Conservation (phyloP, 805 yeast genomes). For the Yamadazyma kitorensis region DNA sequence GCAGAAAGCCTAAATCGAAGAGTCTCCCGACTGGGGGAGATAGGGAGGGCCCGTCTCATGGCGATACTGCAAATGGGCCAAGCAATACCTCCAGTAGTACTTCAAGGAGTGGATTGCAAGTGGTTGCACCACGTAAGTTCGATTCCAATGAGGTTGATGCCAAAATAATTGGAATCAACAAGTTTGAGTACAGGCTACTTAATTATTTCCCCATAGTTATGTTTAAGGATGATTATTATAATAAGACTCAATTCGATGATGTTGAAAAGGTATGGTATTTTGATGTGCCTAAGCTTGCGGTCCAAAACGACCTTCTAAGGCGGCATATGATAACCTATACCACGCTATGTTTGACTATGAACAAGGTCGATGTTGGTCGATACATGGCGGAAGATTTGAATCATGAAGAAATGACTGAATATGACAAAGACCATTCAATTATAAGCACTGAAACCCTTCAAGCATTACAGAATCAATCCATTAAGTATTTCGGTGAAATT, state of each 20-base stretch:
- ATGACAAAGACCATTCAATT: no score
- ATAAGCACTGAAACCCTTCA: no score
- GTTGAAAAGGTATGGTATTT: constrained; percentile 1
- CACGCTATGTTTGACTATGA: constrained; percentile 3
- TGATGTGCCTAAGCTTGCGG: constrained; percentile 4
- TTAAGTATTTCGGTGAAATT: constrained; percentile 21
- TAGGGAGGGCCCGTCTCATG: no score
- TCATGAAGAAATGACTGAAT: constrained; percentile 13
- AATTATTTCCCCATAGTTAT: constrained; percentile 2
- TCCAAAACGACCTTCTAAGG: no score
- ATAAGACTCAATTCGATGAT: constrained; percentile 1
- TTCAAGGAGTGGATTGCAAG: no score
- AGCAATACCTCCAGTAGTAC: no score
- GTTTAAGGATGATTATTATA: not conserved
- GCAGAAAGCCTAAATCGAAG: no score
- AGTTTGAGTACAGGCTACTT: constrained; percentile 7
- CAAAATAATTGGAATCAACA: constrained; percentile 3
- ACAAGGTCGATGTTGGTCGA: not conserved
- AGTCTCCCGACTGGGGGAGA: no score
- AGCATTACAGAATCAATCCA: no score
- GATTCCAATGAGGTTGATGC: no score
- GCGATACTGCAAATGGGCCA: no score
- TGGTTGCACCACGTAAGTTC: not conserved
- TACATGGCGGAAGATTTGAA: no score
- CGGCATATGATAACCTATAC: constrained; percentile 6